Conservation (phyloP, 768 basidiomycete genomes). For the Leccinellum luteum region DNA sequence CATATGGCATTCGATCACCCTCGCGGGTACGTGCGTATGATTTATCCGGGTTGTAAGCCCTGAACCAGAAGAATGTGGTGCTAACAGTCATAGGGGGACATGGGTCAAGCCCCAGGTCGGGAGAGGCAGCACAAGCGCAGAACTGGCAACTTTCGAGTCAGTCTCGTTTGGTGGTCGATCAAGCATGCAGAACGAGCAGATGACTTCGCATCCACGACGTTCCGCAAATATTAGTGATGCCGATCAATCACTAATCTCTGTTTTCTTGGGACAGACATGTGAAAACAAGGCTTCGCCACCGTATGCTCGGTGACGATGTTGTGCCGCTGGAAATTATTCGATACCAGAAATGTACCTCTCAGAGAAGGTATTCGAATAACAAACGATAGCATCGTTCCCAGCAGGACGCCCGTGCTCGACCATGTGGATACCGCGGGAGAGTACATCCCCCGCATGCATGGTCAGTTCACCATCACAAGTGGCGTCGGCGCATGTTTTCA, state of each 20-base stretch:
- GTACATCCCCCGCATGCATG: too few relatives aligned
- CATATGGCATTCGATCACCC: background rate
- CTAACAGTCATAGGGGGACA: background rate
- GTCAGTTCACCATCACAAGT: background rate
- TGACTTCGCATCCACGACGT: background rate
- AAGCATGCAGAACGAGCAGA: background rate
- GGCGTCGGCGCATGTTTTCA: background rate
- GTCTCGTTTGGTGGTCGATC: background rate
- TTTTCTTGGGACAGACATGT: background rate
- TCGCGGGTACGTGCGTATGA: background rate
- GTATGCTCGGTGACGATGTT: background rate
- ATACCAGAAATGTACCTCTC: background rate
- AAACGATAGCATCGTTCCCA: background rate
- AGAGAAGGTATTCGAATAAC: background rate
- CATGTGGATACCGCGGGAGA: background rate
- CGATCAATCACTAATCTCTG: background rate
- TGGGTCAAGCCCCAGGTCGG: background rate
- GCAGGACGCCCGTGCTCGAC: background rate
- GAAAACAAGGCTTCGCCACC: background rate
- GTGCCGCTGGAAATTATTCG: background rate
- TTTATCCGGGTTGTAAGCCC: background rate
- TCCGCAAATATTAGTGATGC: background rate
- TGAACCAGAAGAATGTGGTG: background rate
- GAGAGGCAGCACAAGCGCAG: background rate
- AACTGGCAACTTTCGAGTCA: background rate